Conservation (phyloP, 2,329 filamentous ascomycete genomes). For the Ophiostoma ulmi region DNA sequence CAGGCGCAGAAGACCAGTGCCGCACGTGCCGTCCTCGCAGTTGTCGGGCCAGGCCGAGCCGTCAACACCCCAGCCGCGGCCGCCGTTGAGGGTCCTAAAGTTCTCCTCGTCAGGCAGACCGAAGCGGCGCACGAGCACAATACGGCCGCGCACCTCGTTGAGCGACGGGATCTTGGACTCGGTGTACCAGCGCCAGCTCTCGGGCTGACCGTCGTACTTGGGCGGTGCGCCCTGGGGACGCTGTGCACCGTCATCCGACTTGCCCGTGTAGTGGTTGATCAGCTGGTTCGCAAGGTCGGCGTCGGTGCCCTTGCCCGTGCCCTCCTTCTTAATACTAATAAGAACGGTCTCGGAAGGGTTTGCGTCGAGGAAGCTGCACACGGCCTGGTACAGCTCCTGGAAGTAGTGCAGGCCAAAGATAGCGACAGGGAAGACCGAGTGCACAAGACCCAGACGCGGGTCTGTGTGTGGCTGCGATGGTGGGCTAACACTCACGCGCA, state of each 20-base stretch:
- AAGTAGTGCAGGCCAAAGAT: constrained; percentile 80
- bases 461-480: constrained; percentile 44
- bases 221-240: background rate
- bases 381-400: constrained; percentile 61
- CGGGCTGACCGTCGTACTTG: constrained; percentile 3
- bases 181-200: constrained; percentile 64
- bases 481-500: constrained; percentile 59
- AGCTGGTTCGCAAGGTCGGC: constrained; percentile 71
- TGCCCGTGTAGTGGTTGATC: constrained; percentile 59
- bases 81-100: constrained; percentile 47
- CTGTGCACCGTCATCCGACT: constrained; percentile 34
- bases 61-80: constrained; percentile 54
- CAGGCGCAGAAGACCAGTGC: constrained; percentile 70
- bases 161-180: constrained; percentile 70
- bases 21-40: constrained; percentile 65
- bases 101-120: constrained; percentile 48
- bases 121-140: constrained; percentile 82
- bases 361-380: constrained; percentile 68
- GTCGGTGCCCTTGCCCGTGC: constrained; percentile 73
- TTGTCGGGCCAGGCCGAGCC: constrained; percentile 79
- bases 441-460: constrained; percentile 68
- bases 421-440: constrained; percentile 83
- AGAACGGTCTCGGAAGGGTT: constrained; percentile 80
- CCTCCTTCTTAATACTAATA: constrained; percentile 86
- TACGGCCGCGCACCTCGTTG: constrained; percentile 72